phyloP scores from a whole-genome alignment of 257 asterid genomes.

The Capsicum rhomboideum region DNA sequence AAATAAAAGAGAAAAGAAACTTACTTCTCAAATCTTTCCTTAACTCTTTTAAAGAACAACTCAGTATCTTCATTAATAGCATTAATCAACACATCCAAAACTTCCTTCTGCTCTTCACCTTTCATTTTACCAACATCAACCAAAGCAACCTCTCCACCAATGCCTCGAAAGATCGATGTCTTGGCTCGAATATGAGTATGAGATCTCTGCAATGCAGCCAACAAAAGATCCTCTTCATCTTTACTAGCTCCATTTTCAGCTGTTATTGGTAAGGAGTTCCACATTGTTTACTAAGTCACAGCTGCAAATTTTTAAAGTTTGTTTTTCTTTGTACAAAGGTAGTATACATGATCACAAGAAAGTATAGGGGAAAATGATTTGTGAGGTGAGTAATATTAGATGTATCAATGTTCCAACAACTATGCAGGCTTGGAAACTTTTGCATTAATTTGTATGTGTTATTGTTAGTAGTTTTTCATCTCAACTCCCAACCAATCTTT shows the following conservation, averaged over 20 bases:
- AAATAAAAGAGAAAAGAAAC: constrained; percentile 4
- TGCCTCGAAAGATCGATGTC: constrained; percentile 38
- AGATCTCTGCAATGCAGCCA: constrained; percentile 68
- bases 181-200: constrained; percentile 60
- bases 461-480: background rate
- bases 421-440: constrained; percentile 30
- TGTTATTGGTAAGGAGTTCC: constrained; percentile 27
- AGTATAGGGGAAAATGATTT: background rate
- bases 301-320: background rate
- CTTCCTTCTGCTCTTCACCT: constrained; percentile 38
- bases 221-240: constrained; percentile 52
- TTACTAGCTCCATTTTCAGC: constrained; percentile 13
- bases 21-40: constrained; percentile 78
- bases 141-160: constrained; percentile 48
- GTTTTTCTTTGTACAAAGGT: constrained; percentile 1
- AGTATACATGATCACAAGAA: constrained; percentile 11
- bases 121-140: constrained; percentile 46
- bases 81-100: constrained; percentile 47
- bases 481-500: background rate
- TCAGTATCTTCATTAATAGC: constrained; percentile 50
- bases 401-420: constrained; percentile 20
- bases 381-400: constrained; percentile 14
- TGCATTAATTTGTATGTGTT: constrained; percentile 12
- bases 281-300: constrained; percentile 4
- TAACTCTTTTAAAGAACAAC: constrained; percentile 50